Base-by-base conservation (phyloP, 768 basidiomycete species). In the Lentinula sp. region DNA sequence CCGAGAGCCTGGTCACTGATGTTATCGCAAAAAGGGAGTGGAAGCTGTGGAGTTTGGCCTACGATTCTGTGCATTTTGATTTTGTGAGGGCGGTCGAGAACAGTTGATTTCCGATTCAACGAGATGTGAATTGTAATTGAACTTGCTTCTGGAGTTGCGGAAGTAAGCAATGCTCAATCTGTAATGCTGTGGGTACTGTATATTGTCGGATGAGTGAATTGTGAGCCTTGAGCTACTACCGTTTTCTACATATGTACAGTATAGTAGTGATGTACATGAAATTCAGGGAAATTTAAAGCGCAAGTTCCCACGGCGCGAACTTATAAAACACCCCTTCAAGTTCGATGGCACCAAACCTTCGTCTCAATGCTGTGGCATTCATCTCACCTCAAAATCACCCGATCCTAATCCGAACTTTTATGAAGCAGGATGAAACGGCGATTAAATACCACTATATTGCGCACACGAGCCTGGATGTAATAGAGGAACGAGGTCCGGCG, bases 371-470 rank as follows among this genome's bases (percentile, higher is more conserved):
- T 28, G 87, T 91, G 56, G 91, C 91, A 32, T 92, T 92, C 72
- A 87, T 94, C 54, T 93, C 91, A 1, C 83, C 90, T 1, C 86
- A 89, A 69, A 93, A 93, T 70, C 85, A 91, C 64, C 89, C 83
- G 18, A 90, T 94, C 60, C 78, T 93, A 65, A 82, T 94, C 60
- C 87, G 87, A 46, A 84, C 87, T 4, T 91, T 91, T 69, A 74
- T 78, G 34, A 80, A 82, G 52, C 78, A 80, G 57, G 79, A 83
- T 54, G 79, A 80, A 28, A 70, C 77, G 60, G 73, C 76, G 10
- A 80, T 94, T 64, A 93, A 93, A 69, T 95, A 93, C 68, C 91
- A 95, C 73, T 95, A 94, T 65, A 86, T 94, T 60, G 92, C 93
- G 0, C 93, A 96, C 72, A 94, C 91, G 21, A 89, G 89, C 59